Evolutionary conservation across 495 filamentous ascomycete species (phyloP).

Genomic region (Talaromyces wortmannii): DNA sequence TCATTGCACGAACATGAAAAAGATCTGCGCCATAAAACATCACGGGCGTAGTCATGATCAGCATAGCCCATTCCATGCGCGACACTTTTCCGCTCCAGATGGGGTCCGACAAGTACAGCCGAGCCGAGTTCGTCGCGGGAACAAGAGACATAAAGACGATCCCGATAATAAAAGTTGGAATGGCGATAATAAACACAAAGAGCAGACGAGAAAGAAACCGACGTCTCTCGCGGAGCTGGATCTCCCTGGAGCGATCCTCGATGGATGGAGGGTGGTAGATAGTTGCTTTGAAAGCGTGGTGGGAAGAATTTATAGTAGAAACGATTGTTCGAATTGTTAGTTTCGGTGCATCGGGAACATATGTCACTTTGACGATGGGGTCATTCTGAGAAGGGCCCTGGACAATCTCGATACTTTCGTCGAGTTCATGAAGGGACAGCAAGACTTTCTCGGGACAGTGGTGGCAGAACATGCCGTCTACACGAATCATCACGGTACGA

Average conservation of each 20-base stretch:
- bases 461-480: slow-evolving; percentile 84
- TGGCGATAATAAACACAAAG: slow-evolving; percentile 64
- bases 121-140: slow-evolving; percentile 42
- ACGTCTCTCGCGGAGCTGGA: slow-evolving; percentile 56
- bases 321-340: slow-evolving; percentile 77
- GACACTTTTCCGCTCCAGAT: slow-evolving; percentile 68
- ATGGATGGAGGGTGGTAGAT: slow-evolving; percentile 78
- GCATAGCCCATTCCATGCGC: slow-evolving; percentile 74
- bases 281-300: slow-evolving; percentile 56
- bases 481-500: slow-evolving; percentile 56
- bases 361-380: slow-evolving; percentile 66
- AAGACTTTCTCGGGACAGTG: slow-evolving; percentile 67
- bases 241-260: slow-evolving; percentile 72
- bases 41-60: slow-evolving; percentile 81
- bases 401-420: slow-evolving; percentile 38
- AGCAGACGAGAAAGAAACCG: slow-evolving; percentile 58
- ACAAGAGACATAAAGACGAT: slow-evolving; percentile 89
- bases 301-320: slow-evolving; percentile 52
- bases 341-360: slow-evolving; percentile 57
- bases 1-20: slow-evolving; percentile 73
- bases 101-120: slow-evolving; percentile 58
- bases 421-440: slow-evolving; percentile 43
- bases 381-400: slow-evolving; percentile 40
- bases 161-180: slow-evolving; percentile 85
- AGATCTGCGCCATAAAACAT: slow-evolving; percentile 85